Base-by-base conservation (phyloP, 192 early-diverging fungal genomes). In the Podila horticola region DNA sequence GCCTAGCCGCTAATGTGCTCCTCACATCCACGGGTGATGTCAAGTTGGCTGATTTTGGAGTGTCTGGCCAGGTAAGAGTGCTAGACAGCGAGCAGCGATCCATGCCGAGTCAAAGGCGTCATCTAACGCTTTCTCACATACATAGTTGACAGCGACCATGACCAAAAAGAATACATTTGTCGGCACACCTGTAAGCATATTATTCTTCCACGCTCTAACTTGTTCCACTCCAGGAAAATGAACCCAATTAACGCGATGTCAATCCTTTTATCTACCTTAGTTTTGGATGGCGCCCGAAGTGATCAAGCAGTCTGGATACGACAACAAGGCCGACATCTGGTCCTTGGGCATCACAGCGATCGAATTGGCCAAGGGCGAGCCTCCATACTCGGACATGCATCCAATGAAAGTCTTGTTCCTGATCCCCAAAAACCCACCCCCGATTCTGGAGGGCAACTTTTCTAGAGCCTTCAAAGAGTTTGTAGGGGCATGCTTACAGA, bases 301-400 rank as follows among this genome's bases (percentile, higher is more conserved):
- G 2, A 99, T 99, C 82, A 91, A 95, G 82, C 95, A 97, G 83
- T 93, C 94, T 3, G 95, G 94, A 13, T 99, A 98, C 77, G 94
- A 97, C 88, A 92, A 90, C 77, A 97, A 96, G 71, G 98, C 98
- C 0, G 98, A 99, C 86, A 97, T 99, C n/a, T 99, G 98, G 98
- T 95, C 94, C 28, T 85, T 98, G 36, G 98, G 98, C 0, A 98
- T 99, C 69, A 99, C 97, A 7, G 96, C 96, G 0, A 95, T 98
- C 48, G 98, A 99, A 84, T 83, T 99, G 15, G 96, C 97, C 8
- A 96, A 95, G 63, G 96, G 96, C 12, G 88, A 92, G 72, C 97
- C 98, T 22, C 98, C 97, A 33, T 92, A 96, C 64, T 95, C 96
- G 12, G 95, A 99, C 66, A 89, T 97, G 83, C 96, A 96, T 71